Base-by-base conservation (phyloP, 129 eudicot species). In the Mikania micrantha region DNA sequence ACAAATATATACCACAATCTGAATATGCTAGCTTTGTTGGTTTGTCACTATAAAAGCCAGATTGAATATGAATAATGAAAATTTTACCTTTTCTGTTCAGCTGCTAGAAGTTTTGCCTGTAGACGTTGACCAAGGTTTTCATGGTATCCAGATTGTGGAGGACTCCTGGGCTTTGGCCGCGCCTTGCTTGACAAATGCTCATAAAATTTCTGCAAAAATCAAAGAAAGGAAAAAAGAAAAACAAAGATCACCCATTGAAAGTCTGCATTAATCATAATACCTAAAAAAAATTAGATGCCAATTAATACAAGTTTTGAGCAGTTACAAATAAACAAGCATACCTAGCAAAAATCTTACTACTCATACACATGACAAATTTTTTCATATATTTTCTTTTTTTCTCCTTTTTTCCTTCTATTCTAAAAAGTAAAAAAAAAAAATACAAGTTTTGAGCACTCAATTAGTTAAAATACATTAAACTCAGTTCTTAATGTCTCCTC, bases 41-140 rank as follows among this genome's bases (percentile, higher is more conserved):
- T 56, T 56, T 27, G 62, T 19, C 27, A 56, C 62, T 12, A 56
- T 56, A 27, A 27, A 54, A 27, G 38, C 10, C 36, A 56, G 35
- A 54, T 11, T 7, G 12, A 27, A 25, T 59, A 45, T 21, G 16
- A 47, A 64, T n/a, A n/a, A n/a, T n/a, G 35, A 41, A 48, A 25
- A 60, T 21, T 64, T 66, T 38, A 87, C 99, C 99, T 86, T 68
- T 90, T 94, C 83, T 85, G 86, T 72, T 94, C 97, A 69, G 99
- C 99, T 59, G 99, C 97, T 69, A 72, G 79, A 13, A 89, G 97
- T 80, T 87, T 94, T 9, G 99, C 94, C 77, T 94, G 93, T 24
- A 94, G 87, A 42, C 90, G 88, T 77, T 82, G 95, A 54, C 88
- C 88, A 60, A 78, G 90, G 57, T 83, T 88, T 64, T 78, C 85